Evolutionary conservation across 768 basidiomycete species (phyloP).

Genomic region (Myochromella boudieri): DNA sequence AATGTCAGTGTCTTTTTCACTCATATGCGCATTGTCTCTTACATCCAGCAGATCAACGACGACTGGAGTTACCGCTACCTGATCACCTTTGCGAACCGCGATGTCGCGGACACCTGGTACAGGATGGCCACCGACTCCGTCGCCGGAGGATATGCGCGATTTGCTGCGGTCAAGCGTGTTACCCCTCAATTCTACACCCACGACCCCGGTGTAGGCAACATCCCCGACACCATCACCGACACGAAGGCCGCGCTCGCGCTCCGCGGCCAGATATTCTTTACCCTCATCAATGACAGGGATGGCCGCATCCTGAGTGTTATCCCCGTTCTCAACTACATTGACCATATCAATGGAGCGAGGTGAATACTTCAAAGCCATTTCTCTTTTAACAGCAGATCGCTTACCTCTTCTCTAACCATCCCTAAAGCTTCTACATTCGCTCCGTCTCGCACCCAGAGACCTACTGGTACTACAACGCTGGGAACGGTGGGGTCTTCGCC

Average conservation of each 20-base stretch:
- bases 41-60: slow-evolving; percentile 15
- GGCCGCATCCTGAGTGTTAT: slow-evolving; percentile 12
- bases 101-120: slow-evolving; percentile 27
- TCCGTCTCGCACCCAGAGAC: background rate
- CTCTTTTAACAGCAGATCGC: background rate
- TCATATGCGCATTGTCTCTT: too few relatives aligned
- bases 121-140: slow-evolving; percentile 18
- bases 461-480: slow-evolving; percentile 6
- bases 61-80: slow-evolving; percentile 18
- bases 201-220: slow-evolving; percentile 5
- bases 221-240: slow-evolving; percentile 12
- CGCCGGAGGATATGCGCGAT: slow-evolving; percentile 6
- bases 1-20: too few relatives aligned
- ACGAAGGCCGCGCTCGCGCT: background rate
- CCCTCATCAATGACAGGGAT: slow-evolving; percentile 13
- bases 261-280: slow-evolving; percentile 16
- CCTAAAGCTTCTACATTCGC: slow-evolving; percentile 6
- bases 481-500: background rate
- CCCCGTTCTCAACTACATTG: slow-evolving; percentile 6
- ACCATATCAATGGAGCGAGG: slow-evolving; percentile 7
- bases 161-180: slow-evolving; percentile 13
- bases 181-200: slow-evolving; percentile 18
- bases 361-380: slow-evolving; percentile 3
- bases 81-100: slow-evolving; percentile 20
- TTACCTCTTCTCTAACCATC: background rate